Base-by-base conservation (phyloP, 345 rosid genomes). In the Gossypium anomalum region DNA sequence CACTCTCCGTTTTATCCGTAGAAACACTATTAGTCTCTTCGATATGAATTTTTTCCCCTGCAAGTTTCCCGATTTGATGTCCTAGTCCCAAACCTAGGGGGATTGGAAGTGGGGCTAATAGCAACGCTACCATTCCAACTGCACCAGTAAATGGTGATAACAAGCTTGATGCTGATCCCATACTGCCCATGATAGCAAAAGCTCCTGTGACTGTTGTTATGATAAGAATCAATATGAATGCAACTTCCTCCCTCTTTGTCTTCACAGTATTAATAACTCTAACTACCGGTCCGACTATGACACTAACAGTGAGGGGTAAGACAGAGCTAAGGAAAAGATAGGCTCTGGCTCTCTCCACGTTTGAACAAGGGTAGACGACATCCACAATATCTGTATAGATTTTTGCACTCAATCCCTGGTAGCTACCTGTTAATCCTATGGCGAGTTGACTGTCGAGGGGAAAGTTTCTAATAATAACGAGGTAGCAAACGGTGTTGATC, bases 401-500 rank as follows among this genome's bases (percentile, higher is more conserved):
- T 71, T 89, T 88, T 29, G 96, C 94, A 29, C 94, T 91, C 59
- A 95, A 78, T 17, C 98, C 98, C 58, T 83, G 86, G 73, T 91
- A 95, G 76, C 98, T 90, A 0, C 92, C 80, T 47, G 86, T 85
- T 53, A 95, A 73, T n/a, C 99, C 99, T 0, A 88, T 89, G 0
- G 92, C 92, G 0, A 89, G 85, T 58, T 91, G 96, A 16, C 87
- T 86, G 34, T 87, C 80, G 23, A 60, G 22, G 0, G 93, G 87
- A 69, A 92, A 91, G 59, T 84, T 88, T 2, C 76, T 74, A 27
- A 91, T 94, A 0, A 81, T 78, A 0, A 86, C 89, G 2, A 87
- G 72, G 66, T 88, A 92, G 49, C 89, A 87, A 17, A 89, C 98
- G 0, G 98, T 92, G 83, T 94, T 94, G 82, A 94, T 85, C 98